A percentile compares a stretch with the other conserved stretches of the same genome.
These are phyloP conservation scores for Parastagonospora avenae DNA, from an alignment of 2,329 filamentous ascomycete species.

Conservation along the genomic window DNA sequence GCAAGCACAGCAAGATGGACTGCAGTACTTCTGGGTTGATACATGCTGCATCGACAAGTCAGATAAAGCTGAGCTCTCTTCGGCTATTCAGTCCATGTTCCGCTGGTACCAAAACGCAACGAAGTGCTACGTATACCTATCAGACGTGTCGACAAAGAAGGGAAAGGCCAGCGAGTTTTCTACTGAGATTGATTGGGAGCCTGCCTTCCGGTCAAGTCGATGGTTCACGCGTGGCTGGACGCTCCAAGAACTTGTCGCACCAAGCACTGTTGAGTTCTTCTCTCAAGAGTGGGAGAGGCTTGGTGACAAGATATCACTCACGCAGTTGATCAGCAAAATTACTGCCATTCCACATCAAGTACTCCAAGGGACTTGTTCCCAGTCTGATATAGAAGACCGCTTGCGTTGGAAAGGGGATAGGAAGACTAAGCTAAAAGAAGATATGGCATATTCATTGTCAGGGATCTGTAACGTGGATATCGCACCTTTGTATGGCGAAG, in stretches of 20 bases:
- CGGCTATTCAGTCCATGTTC: not conserved
- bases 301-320: not conserved
- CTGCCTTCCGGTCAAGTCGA: not conserved
- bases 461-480: slow-evolving; percentile 13
- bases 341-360: not conserved
- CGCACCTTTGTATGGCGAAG: slow-evolving; percentile 4
- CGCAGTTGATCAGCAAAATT: not conserved
- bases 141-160: not conserved
- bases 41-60: slow-evolving; percentile 11
- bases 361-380: slow-evolving; percentile 2
- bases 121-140: slow-evolving; percentile 1
- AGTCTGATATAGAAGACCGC: slow-evolving; percentile 11
- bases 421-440: slow-evolving; percentile 12
- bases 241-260: not conserved
- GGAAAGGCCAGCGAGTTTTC: not conserved
- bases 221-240: not conserved
- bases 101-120: not conserved
- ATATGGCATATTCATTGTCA: slow-evolving; percentile 7
- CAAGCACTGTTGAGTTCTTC: slow-evolving; percentile 1
- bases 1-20: slow-evolving; percentile 5
- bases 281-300: not conserved
- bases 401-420: slow-evolving; percentile 9
- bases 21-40: slow-evolving; percentile 10
- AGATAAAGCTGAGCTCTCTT: not conserved
- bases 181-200: not conserved